Conservation (phyloP, 108 stramenopile genomes). For the Nitzschia palea region DNA sequence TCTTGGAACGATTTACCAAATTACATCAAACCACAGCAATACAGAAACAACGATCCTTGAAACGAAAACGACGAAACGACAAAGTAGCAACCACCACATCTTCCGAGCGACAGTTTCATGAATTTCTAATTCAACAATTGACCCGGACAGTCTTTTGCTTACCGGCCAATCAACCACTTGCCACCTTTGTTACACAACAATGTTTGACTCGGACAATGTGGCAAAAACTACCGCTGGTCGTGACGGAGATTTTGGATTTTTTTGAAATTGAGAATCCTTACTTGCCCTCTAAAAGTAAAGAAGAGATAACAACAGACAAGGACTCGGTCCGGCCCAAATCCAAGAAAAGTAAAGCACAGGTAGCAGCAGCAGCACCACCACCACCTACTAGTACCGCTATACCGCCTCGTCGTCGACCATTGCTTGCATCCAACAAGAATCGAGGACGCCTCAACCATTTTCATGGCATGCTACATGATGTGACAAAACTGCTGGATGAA, state of each 20-base stretch:
- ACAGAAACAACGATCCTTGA: neutral
- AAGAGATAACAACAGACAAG: neutral
- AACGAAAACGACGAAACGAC: neutral
- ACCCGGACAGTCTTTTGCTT: neutral
- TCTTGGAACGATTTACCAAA: slow-evolving; percentile 3
- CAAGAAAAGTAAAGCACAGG: neutral
- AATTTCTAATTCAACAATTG: neutral
- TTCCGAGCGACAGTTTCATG: neutral
- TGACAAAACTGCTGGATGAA: neutral
- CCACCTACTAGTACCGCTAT: neutral
- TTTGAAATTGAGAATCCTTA: slow-evolving; percentile 17
- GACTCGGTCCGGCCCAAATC: neutral
- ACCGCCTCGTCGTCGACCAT: neutral
- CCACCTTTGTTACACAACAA: neutral
- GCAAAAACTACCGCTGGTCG: neutral
- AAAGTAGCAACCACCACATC: neutral
- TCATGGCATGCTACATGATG: slow-evolving; percentile 6
- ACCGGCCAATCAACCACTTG: neutral
- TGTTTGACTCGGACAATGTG: slow-evolving; percentile 8
- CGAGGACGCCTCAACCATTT: slow-evolving; percentile 6
- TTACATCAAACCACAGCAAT: neutral
- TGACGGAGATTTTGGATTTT: neutral
- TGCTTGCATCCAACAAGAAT: neutral
- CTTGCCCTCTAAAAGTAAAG: neutral
- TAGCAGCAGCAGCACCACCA: neutral